Conservation (phyloP, 352 stramenopile species). For the Globisporangium camurandrum region DNA sequence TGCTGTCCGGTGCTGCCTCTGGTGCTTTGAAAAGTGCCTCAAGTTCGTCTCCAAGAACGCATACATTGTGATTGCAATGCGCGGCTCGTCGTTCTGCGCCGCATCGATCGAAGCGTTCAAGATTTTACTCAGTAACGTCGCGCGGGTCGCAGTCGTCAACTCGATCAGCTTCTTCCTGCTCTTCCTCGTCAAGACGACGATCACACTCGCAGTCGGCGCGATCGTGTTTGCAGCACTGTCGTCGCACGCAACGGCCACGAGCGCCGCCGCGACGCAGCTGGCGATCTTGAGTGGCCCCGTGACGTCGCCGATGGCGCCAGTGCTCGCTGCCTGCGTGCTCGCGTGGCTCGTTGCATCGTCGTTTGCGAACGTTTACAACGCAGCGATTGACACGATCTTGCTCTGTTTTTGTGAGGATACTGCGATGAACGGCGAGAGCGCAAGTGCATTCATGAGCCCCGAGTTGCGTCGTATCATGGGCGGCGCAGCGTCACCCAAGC, state of each 20-base stretch:
- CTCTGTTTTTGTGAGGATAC: conserved; percentile 96
- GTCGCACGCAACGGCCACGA: conserved; percentile 17
- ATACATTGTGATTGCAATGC: conserved; percentile 87
- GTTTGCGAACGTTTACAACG: conserved; percentile 94
- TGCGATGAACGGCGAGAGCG: conserved; percentile 41
- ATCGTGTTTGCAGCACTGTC: conserved; percentile 44
- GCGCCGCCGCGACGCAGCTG: conserved; percentile 25
- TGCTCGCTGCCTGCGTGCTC: conserved; percentile 69
- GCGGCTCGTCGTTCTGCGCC: conserved; percentile 73
- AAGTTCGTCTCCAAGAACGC: conserved; percentile 97
- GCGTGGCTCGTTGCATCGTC: conserved; percentile 87
- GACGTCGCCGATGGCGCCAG: conserved; percentile 87
- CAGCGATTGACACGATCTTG: conserved; percentile 93
- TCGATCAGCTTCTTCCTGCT: conserved; percentile 92
- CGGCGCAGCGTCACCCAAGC: conserved; percentile 16
- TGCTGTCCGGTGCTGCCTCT: conserved; percentile 87
- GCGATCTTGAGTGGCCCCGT: conserved; percentile 69
- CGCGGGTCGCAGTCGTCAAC: conserved; percentile 83
- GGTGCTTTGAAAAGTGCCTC: conserved; percentile 94
- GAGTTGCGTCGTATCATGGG: conserved; percentile 63
- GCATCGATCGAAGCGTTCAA: conserved; percentile 91
- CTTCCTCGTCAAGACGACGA: conserved; percentile 90
- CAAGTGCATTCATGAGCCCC: conserved; percentile 76
- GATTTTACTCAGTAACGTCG: conserved; percentile 92
- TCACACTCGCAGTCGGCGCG: conserved; percentile 38